A percentile compares a stretch with the other conserved stretches of the same genome.
phyloP scores from a whole-genome alignment of 2,329 filamentous ascomycete species.

The Anthostomella pinea region DNA sequence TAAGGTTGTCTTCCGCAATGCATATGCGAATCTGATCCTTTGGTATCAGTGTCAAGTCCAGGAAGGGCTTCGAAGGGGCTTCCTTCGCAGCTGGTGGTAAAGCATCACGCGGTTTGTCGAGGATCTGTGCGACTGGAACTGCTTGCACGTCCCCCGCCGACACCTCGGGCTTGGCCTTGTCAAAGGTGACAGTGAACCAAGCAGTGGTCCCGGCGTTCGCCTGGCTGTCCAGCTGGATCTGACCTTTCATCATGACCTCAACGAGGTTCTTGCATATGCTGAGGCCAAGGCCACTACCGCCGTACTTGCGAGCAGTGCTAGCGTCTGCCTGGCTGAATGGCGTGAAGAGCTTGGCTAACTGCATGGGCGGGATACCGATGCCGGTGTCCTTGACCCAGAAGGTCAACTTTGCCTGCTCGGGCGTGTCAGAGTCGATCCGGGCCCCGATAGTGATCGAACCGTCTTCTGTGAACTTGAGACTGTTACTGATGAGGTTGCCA shows the following conservation, averaged over 20 bases:
- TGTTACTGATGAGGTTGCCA: slow-evolving; percentile 87
- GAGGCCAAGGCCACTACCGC: slow-evolving; percentile 84
- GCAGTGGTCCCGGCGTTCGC: slow-evolving; percentile 68
- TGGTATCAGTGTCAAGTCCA: slow-evolving; percentile 70
- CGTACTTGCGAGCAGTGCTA: slow-evolving; percentile 86
- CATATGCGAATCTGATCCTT: slow-evolving; percentile 80
- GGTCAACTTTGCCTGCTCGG: slow-evolving; percentile 68
- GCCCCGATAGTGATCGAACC: slow-evolving; percentile 84
- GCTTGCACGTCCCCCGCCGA: slow-evolving; percentile 54
- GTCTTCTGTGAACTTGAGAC: slow-evolving; percentile 87
- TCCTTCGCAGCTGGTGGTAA: slow-evolving; percentile 38
- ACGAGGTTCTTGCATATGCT: slow-evolving; percentile 95
- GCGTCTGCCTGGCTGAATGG: slow-evolving; percentile 92
- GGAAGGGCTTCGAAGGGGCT: slow-evolving; percentile 43
- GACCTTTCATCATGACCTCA: slow-evolving; percentile 85
- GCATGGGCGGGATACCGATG: slow-evolving; percentile 82
- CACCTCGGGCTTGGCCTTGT: slow-evolving; percentile 68
- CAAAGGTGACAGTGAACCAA: slow-evolving; percentile 82
- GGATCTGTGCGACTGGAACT: slow-evolving; percentile 38
- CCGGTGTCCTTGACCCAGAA: slow-evolving; percentile 89
- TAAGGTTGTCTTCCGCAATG: slow-evolving; percentile 92
- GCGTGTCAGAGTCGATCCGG: slow-evolving; percentile 66
- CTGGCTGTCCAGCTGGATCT: slow-evolving; percentile 76
- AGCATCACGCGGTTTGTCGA: slow-evolving; percentile 31
- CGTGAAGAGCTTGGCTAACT: slow-evolving; percentile 81